These are phyloP conservation scores for Tetrapisispora phaffii DNA, from an alignment of 805 yeast genomes.

Conservation along the genomic window DNA sequence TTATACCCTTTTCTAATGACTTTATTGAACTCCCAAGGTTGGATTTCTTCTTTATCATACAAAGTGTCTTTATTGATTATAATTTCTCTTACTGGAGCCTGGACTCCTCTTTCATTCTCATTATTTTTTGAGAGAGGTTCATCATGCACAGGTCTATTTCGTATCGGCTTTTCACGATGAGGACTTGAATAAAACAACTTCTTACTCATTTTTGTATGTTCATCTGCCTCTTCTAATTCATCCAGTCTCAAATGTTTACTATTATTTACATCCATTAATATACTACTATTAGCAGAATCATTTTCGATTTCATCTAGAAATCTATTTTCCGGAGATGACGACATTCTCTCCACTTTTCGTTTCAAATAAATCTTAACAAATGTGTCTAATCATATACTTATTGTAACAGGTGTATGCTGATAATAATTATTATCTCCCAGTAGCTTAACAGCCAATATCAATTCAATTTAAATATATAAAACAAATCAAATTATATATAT, in stretches of 20 bases:
- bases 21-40: constrained; percentile 22
- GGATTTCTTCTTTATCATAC: background rate
- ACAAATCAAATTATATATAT: too few relatives aligned
- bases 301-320: constrained; percentile 4
- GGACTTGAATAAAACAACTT: background rate
- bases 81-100: background rate
- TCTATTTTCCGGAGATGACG: constrained; percentile 1
- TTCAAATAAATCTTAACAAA: too few relatives aligned
- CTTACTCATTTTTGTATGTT: constrained; percentile 3
- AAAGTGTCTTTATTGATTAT: background rate
- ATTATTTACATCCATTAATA: constrained; percentile 7
- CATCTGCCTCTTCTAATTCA: constrained; percentile 8
- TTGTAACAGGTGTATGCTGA: too few relatives aligned
- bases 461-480: too few relatives aligned
- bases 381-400: too few relatives aligned
- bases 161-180: background rate
- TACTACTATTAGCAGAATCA: constrained; percentile 9
- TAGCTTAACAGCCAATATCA: too few relatives aligned
- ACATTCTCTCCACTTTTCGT: too few relatives aligned
- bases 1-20: constrained; percentile 14
- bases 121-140: background rate
- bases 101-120: background rate
- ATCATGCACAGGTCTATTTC: too few relatives aligned
- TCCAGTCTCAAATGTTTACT: constrained; percentile 11
- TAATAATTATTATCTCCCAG: too few relatives aligned